phyloP scores from a whole-genome alignment of 2,329 filamentous ascomycete genomes.

The Emericellopsis cladophorae region DNA sequence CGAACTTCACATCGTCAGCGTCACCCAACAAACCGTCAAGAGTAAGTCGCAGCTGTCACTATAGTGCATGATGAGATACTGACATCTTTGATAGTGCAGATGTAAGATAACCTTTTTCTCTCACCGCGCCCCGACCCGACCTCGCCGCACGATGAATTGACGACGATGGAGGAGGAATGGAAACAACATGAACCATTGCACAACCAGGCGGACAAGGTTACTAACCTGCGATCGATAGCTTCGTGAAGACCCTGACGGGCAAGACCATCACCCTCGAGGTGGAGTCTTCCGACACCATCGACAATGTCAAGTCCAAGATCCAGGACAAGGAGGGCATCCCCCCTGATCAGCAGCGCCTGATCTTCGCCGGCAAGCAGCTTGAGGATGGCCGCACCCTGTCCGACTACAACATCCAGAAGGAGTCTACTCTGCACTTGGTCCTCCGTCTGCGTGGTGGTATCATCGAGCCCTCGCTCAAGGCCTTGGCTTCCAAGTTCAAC shows the following conservation, averaged over 20 bases:
- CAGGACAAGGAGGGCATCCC: slow-evolving; percentile 99
- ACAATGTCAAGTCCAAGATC: slow-evolving; percentile 99
- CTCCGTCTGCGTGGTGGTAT: slow-evolving; percentile 98
- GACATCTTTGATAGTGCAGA: slow-evolving; percentile 62
- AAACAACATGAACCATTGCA: background rate
- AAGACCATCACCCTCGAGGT: slow-evolving; percentile 99
- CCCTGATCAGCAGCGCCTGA: slow-evolving; percentile 95
- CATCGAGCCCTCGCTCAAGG: slow-evolving; percentile 98
- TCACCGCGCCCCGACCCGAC: background rate
- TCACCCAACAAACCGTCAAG: slow-evolving; percentile 39
- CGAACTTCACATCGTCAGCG: slow-evolving; percentile 28
- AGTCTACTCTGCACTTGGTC: slow-evolving; percentile 96
- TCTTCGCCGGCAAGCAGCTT: slow-evolving; percentile 98
- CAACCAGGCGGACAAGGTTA: slow-evolving; percentile 8
- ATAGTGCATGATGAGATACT: slow-evolving; percentile 21
- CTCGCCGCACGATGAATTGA: background rate
- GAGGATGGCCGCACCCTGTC: slow-evolving; percentile 94
- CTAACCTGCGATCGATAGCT: slow-evolving; percentile 44
- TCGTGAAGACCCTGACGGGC: slow-evolving; percentile 99
- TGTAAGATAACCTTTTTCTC: slow-evolving; percentile 45
- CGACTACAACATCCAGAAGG: slow-evolving; percentile 99
- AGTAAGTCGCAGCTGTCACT: slow-evolving; percentile 32
- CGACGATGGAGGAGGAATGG: background rate
- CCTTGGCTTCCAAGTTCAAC: slow-evolving; percentile 98
- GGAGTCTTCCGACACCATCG: slow-evolving; percentile 97